phyloP scores from a whole-genome alignment of 2,329 filamentous ascomycete species.

The Verticillium alfalfae region DNA sequence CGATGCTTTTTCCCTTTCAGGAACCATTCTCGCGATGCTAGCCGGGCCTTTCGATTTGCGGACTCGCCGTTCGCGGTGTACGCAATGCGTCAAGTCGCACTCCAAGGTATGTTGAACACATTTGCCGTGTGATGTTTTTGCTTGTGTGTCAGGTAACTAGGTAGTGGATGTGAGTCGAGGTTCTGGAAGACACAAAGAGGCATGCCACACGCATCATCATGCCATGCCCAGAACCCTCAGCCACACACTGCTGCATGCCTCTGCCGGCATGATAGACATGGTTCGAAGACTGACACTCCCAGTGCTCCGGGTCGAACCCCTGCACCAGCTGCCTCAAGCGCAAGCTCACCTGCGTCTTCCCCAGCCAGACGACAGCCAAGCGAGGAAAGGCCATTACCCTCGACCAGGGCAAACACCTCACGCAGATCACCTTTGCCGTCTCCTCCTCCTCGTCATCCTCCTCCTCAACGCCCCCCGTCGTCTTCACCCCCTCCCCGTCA shows the following conservation, averaged over 20 bases:
- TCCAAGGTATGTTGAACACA: conserved; percentile 20
- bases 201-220: too few relatives aligned
- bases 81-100: conserved; percentile 22
- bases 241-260: not conserved
- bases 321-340: conserved; percentile 22
- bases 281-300: not conserved
- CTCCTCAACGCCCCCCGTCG: not conserved
- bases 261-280: not conserved
- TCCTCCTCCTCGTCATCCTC: not conserved
- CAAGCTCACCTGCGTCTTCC: conserved; percentile 15
- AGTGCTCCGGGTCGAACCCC: conserved; percentile 26
- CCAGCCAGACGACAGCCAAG: not conserved
- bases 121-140: too few relatives aligned
- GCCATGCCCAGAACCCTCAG: not conserved
- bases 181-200: too few relatives aligned
- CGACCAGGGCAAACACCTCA: conserved; percentile 9
- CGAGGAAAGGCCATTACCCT: conserved; percentile 15
- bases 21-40: conserved; percentile 13
- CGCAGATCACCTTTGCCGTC: not conserved
- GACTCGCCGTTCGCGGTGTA: conserved; percentile 23
- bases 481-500: not conserved
- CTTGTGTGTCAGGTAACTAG: too few relatives aligned
- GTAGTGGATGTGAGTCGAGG: too few relatives aligned
- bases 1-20: not conserved
- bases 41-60: conserved; percentile 26